Evolutionary conservation across 2,329 filamentous ascomycete genomes (phyloP).

Genomic region (Colletotrichum sp.): DNA sequence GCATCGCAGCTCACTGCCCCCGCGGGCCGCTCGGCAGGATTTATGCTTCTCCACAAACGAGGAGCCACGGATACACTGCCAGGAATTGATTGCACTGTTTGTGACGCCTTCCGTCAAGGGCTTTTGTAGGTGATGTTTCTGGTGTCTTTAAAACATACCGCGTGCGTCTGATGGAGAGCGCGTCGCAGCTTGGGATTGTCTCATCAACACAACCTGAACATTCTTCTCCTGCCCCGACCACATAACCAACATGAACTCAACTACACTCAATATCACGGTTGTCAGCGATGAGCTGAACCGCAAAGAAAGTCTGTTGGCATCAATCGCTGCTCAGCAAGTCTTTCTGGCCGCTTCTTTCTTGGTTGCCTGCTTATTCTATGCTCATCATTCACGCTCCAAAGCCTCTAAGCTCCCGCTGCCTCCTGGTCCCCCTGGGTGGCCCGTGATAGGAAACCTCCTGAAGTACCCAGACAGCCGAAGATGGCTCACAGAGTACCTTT

Average conservation of each 20-base stretch:
- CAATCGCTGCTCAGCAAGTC: not conserved
- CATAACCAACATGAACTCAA: not conserved
- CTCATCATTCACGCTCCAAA: not conserved
- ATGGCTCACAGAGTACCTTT: conserved; percentile 1
- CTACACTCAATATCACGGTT: not conserved
- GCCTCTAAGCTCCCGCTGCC: not conserved
- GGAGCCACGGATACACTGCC: not conserved
- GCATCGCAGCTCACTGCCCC: not conserved
- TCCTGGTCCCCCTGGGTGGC: not conserved
- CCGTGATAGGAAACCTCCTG: not conserved
- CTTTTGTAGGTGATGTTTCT: not conserved
- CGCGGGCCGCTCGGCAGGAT: not conserved
- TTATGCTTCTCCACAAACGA: not conserved
- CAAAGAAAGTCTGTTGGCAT: not conserved
- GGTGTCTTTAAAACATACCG: not conserved
- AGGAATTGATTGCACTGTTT: not conserved
- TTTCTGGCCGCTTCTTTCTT: not conserved
- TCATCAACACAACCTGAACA: not conserved
- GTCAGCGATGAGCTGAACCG: not conserved
- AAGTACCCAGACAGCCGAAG: not conserved
- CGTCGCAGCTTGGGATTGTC: not conserved
- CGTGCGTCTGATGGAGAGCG: not conserved
- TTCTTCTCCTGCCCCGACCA: not conserved
- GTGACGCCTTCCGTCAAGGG: not conserved
- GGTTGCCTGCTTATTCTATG: not conserved